Conservation (phyloP, 345 rosid genomes). For the Melaleuca alternifolia region DNA sequence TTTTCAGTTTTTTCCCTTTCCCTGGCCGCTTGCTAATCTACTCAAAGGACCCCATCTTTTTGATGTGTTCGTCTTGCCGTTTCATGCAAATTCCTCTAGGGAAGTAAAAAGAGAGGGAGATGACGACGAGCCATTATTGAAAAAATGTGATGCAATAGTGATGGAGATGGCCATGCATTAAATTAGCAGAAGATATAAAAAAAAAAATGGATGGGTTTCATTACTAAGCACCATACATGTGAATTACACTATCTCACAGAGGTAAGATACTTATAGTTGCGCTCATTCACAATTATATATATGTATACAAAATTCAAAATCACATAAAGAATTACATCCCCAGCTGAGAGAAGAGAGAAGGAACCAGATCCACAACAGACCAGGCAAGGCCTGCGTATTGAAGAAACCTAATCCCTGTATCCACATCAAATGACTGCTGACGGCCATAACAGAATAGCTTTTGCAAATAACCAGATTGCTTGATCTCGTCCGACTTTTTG, state of each 20-base stretch:
- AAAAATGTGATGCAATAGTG: background rate
- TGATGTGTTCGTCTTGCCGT: background rate
- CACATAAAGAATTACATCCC: conserved; percentile 22
- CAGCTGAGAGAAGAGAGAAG: conserved; percentile 49
- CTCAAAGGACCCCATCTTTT: background rate
- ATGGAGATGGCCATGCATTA: background rate
- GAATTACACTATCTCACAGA: background rate
- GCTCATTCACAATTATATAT: background rate
- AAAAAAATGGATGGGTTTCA: background rate
- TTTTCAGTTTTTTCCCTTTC: no score
- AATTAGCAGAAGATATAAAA: background rate
- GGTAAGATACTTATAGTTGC: background rate
- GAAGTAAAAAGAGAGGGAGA: background rate
- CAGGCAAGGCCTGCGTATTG: conserved; percentile 96
- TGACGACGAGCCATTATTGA: background rate
- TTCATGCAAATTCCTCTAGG: background rate
- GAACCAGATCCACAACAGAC: conserved; percentile 93
- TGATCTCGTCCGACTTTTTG: conserved; percentile 34
- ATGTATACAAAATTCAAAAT: background rate
- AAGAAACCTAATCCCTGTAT: conserved; percentile 77
- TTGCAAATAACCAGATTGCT: conserved; percentile 41
- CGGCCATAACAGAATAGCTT: conserved; percentile 33
- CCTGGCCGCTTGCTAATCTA: background rate
- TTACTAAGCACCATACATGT: background rate
- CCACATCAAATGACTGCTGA: conserved; percentile 56